These are phyloP conservation scores for Raffaelea deltoideospora DNA, from an alignment of 2,329 filamentous ascomycete genomes.

Conservation along the genomic window DNA sequence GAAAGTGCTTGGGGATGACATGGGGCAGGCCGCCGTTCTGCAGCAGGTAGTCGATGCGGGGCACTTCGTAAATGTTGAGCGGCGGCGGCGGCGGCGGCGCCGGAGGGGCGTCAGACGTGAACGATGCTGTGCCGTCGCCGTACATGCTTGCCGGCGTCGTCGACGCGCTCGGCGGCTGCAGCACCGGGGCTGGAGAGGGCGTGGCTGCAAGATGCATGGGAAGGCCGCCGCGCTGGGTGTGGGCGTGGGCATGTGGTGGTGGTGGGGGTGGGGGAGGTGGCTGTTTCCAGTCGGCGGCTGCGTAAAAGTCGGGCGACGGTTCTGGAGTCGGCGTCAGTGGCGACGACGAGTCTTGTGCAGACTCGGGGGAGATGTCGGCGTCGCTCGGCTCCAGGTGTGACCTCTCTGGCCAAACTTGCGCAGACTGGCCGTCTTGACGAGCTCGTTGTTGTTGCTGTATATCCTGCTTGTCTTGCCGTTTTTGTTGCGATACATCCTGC, in stretches of 20 bases:
- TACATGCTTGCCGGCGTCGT: neutral
- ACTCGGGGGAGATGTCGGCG: constrained; percentile 34
- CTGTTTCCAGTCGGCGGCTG: constrained; percentile 16
- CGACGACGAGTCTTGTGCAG: constrained; percentile 39
- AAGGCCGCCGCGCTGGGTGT: constrained; percentile 15
- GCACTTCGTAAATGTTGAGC: constrained; percentile 53
- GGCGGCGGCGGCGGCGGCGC: constrained; percentile 64
- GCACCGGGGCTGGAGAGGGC: neutral
- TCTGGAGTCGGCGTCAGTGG: constrained; percentile 41
- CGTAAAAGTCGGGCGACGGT: constrained; percentile 5
- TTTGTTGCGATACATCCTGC: neutral
- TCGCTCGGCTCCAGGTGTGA: constrained; percentile 22
- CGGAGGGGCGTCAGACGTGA: constrained; percentile 23
- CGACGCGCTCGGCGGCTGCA: constrained; percentile 1
- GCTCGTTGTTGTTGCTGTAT: neutral
- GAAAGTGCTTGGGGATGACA: constrained; percentile 56
- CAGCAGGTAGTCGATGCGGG: constrained; percentile 81
- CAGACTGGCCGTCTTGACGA: constrained; percentile 7
- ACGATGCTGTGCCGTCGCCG: constrained; percentile 1
- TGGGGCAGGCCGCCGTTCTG: constrained; percentile 71
- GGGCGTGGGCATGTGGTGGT: neutral
- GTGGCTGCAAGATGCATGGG: neutral
- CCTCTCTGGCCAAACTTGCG: too few relatives aligned
- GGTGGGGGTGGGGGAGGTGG: constrained; percentile 29
- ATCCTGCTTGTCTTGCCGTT: neutral